Evolutionary conservation across 306 rosid species (phyloP), one percentile per base, ranked within the genome.

Genomic region (Gastrolobium villosum): DNA sequence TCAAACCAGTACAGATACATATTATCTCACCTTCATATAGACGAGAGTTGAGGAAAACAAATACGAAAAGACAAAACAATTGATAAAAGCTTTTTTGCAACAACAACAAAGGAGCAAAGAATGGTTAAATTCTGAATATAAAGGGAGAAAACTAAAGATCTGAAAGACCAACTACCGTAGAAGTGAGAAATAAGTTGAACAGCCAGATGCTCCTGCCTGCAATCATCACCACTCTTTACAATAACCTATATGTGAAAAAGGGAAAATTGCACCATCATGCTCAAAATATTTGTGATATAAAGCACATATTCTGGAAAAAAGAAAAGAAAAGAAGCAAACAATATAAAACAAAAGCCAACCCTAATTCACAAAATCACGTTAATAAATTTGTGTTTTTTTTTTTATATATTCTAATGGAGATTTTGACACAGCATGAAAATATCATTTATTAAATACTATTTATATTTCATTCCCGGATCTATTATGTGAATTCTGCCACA

Each of bases 221-320:
- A 96, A 89, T 96, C 99, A 84, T 93, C 98, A 76, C 99, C 99
- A 81, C 99, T 96, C 91, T 96, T 96, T 60, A 96, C 99, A 80
- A 96, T 96, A 71, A 91, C 89, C 99, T 96, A 70, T 96, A 70
- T 57, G 74, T 45, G 10, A 75, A 63, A 78, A 80, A 36, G 9
- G 60, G 77, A n/a, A 84, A 66, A 56, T 55, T 56, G 60, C 35
- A 36, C 74, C 55, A 49, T 41, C 70, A 54, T 49, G 35, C 78
- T 55, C 41, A 72, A 59, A 84, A 57, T 7, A 80, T 34, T 52
- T 14, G 69, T 36, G 28, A 50, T 54, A 54, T 49, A 68, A 57
- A 71, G 44, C 75, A 77, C 76, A 40, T n/a, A 62, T 43, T 74
- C 45, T 50, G 59, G 64, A 59, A 49, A 14, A 65, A 31, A n/a